phyloP scores from a whole-genome alignment of 179 eudicot species.

The Actinidia chinensis region DNA sequence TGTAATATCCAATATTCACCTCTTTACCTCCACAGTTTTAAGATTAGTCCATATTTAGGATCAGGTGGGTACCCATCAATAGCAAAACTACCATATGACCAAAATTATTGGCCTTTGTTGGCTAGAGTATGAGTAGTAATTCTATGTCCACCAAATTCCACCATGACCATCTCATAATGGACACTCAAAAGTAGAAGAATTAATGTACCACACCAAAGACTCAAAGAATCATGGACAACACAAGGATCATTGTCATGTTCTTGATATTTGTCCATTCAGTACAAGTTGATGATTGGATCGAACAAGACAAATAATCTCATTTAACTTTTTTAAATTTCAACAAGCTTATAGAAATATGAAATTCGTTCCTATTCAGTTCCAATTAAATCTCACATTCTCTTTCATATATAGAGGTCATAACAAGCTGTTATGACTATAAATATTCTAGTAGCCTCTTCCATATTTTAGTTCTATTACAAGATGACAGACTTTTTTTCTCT shows the following conservation, averaged over 20 bases:
- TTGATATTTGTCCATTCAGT: too few relatives aligned
- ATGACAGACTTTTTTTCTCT: constrained; percentile 49
- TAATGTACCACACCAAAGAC: too few relatives aligned
- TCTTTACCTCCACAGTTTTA: too few relatives aligned
- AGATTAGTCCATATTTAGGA: background rate
- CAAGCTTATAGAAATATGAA: background rate
- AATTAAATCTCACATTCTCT: background rate
- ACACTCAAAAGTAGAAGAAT: too few relatives aligned
- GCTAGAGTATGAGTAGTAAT: too few relatives aligned
- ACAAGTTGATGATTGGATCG: too few relatives aligned
- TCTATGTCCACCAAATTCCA: too few relatives aligned
- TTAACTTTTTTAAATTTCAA: background rate
- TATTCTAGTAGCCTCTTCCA: background rate
- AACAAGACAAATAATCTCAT: too few relatives aligned
- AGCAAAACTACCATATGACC: background rate
- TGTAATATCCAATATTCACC: too few relatives aligned
- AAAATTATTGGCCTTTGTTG: background rate
- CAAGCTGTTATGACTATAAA: background rate
- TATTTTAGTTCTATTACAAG: constrained; percentile 35
- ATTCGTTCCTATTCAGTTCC: background rate
- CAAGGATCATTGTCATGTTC: too few relatives aligned
- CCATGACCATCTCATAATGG: too few relatives aligned
- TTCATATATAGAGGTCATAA: background rate
- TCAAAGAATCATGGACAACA: too few relatives aligned
- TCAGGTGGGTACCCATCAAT: background rate